A percentile compares a stretch with the other conserved stretches of the same genome.
Evolutionary conservation across 1,284 basidiomycete genomes (phyloP).

Genomic region (Trichosporon ovoides): DNA sequence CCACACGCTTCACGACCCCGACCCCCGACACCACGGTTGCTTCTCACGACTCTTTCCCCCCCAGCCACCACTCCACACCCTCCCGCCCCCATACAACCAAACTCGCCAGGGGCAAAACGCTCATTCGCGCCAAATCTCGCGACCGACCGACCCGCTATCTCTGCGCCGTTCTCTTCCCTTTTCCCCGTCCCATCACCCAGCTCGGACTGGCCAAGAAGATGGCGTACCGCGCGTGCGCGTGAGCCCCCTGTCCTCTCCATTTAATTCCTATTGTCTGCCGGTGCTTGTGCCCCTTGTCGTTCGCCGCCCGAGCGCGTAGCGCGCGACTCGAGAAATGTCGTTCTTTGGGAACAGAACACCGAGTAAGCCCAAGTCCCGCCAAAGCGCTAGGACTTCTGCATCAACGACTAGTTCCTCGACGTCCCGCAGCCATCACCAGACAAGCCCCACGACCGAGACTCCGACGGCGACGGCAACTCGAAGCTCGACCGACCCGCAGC

Average conservation of each 20-base stretch:
- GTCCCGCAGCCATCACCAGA: background rate
- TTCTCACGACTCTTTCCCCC: too few species aligned
- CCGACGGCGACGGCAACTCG: background rate
- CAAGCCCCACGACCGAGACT: conserved; percentile 1
- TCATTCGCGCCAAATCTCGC: too few species aligned
- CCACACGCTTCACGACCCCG: too few species aligned
- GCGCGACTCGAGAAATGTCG: background rate
- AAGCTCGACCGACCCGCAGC: background rate
- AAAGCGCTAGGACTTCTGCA: conserved; percentile 6
- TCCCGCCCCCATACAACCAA: too few species aligned
- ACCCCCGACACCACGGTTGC: too few species aligned
- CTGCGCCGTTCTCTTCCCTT: too few species aligned
- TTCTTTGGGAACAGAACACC: conserved; percentile 5
- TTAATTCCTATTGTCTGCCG: background rate
- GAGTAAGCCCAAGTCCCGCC: conserved; percentile 2
- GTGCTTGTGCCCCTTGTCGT: background rate
- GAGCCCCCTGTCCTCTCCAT: background rate
- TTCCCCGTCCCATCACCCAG: background rate
- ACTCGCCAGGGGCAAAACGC: too few species aligned
- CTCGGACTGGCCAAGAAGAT: background rate
- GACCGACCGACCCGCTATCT: too few species aligned
- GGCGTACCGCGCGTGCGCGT: background rate
- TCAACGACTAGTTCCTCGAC: conserved; percentile 1
- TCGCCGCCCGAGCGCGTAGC: background rate
- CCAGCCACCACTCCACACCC: too few species aligned